phyloP scores from a whole-genome alignment of 345 rosid genomes.

The Carallia pectinifolia region DNA sequence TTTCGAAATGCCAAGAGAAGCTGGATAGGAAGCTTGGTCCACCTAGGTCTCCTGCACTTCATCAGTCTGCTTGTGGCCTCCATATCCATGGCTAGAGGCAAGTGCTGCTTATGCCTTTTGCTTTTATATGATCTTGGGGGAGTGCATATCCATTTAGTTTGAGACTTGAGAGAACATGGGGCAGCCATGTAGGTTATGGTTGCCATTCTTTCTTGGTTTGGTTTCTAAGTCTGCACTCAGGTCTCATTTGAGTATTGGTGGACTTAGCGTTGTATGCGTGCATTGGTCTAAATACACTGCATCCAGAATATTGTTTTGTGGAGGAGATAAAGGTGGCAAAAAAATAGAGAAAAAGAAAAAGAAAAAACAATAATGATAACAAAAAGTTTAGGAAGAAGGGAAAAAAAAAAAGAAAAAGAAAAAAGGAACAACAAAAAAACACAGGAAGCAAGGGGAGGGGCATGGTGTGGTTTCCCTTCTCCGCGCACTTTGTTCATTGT shows the following conservation, averaged over 20 bases:
- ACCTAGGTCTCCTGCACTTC: slow-evolving; percentile 19
- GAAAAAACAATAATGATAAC: no score
- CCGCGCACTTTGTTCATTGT: background rate
- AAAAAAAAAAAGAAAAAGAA: background rate
- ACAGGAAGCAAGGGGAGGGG: background rate
- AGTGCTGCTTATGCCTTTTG: slow-evolving; percentile 12
- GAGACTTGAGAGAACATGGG: slow-evolving; percentile 12
- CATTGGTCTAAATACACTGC: slow-evolving; percentile 3
- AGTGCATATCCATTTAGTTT: slow-evolving; percentile 12
- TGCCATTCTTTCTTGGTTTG: slow-evolving; percentile 6
- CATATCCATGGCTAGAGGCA: slow-evolving; percentile 42
- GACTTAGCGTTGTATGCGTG: slow-evolving; percentile 10
- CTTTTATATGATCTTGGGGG: slow-evolving; percentile 17
- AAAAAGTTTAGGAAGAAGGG: background rate
- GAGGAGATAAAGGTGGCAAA: background rate
- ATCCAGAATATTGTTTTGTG: slow-evolving; percentile 6
- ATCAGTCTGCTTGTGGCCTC: slow-evolving; percentile 23
- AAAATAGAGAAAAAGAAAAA: background rate
- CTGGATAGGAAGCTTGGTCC: slow-evolving; percentile 23
- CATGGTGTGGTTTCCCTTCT: background rate
- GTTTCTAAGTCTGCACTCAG: slow-evolving; percentile 8
- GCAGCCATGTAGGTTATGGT: slow-evolving; percentile 7
- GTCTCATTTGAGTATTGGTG: slow-evolving; percentile 9
- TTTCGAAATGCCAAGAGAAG: slow-evolving; percentile 32
- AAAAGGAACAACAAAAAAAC: background rate